Conservation (phyloP, 495 filamentous ascomycete species). For the Neurospora sublineolata region DNA sequence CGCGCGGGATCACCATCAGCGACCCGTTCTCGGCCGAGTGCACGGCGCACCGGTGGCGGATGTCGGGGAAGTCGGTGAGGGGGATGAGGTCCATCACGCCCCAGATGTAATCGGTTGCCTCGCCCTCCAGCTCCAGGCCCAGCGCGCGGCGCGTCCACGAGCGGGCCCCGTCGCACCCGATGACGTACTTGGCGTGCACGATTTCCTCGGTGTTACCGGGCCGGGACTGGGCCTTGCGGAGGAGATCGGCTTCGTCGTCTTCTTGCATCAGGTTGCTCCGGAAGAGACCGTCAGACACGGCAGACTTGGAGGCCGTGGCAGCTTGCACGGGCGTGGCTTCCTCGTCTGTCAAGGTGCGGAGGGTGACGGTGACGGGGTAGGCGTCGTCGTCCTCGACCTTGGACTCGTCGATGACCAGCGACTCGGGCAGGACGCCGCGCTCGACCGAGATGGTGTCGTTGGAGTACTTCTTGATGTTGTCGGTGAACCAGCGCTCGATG, state of each 20-base stretch:
- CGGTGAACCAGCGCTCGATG: constrained; percentile 46
- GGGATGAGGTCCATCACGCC: constrained; percentile 57
- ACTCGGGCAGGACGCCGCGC: constrained; percentile 38
- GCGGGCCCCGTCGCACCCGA: constrained; percentile 60
- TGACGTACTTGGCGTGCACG: constrained; percentile 52
- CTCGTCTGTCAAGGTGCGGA: constrained; percentile 35
- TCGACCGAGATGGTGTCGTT: constrained; percentile 38
- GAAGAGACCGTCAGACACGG: constrained; percentile 33
- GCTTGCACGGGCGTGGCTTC: constrained; percentile 34
- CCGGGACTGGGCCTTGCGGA: constrained; percentile 20
- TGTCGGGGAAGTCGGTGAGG: constrained; percentile 62
- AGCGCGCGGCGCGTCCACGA: constrained; percentile 48
- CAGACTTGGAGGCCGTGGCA: constrained; percentile 13
- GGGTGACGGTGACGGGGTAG: constrained; percentile 42
- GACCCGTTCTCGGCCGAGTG: constrained; percentile 54
- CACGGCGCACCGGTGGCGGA: constrained; percentile 56
- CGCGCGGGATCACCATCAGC: constrained; percentile 61
- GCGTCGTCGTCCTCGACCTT: constrained; percentile 34
- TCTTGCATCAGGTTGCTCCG: constrained; percentile 40
- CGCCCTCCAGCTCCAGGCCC: constrained; percentile 42
- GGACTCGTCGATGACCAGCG: constrained; percentile 33
- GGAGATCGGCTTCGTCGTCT: constrained; percentile 39
- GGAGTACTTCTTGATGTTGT: constrained; percentile 32
- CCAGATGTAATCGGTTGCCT: constrained; percentile 55
- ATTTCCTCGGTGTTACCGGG: constrained; percentile 22